Percentiles rank a stretch among this genome's conserved stretches.
Evolutionary conservation across 352 stramenopile species (phyloP).

Genomic region (Phytophthora sansomeana): DNA sequence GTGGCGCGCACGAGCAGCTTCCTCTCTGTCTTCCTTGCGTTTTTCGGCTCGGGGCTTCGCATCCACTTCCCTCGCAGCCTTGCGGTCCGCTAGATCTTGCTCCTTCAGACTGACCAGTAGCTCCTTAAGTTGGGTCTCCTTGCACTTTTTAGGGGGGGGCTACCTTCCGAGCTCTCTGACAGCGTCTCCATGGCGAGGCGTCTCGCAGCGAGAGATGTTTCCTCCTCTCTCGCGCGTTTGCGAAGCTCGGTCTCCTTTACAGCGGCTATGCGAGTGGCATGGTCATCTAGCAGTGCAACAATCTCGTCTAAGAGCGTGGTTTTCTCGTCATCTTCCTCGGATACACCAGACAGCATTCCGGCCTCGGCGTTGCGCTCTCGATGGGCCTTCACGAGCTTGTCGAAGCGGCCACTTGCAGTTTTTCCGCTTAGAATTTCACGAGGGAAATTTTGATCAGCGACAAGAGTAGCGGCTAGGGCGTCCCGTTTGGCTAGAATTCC

Average conservation of each 20-base stretch:
- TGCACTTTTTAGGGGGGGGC: conserved; percentile 3
- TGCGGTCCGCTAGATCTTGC: too few relatives aligned
- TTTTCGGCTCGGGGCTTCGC: background rate
- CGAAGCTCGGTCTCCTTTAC: background rate
- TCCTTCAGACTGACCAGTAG: too few relatives aligned
- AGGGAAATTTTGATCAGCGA: conserved; percentile 7
- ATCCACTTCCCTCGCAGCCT: background rate
- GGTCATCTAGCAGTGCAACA: too few relatives aligned
- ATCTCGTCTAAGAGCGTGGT: too few relatives aligned
- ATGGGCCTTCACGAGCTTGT: too few relatives aligned
- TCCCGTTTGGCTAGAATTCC: conserved; percentile 5
- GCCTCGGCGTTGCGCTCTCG: too few relatives aligned
- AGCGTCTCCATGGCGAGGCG: conserved; percentile 10
- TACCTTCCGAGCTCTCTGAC: background rate
- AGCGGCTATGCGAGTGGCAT: too few relatives aligned
- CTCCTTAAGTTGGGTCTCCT: conserved; percentile 7
- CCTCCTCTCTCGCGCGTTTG: conserved; percentile 5
- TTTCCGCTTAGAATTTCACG: too few relatives aligned
- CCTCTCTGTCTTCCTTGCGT: background rate
- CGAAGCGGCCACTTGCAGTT: too few relatives aligned
- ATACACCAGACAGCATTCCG: too few relatives aligned
- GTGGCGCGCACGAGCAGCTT: conserved; percentile 3
- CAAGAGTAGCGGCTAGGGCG: conserved; percentile 2
- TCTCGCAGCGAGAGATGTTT: background rate
- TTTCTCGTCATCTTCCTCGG: too few relatives aligned